Percentiles rank a stretch among this genome's conserved stretches.
phyloP scores from a whole-genome alignment of 768 basidiomycete genomes.

The Tylopilus vinaceipallidus region DNA sequence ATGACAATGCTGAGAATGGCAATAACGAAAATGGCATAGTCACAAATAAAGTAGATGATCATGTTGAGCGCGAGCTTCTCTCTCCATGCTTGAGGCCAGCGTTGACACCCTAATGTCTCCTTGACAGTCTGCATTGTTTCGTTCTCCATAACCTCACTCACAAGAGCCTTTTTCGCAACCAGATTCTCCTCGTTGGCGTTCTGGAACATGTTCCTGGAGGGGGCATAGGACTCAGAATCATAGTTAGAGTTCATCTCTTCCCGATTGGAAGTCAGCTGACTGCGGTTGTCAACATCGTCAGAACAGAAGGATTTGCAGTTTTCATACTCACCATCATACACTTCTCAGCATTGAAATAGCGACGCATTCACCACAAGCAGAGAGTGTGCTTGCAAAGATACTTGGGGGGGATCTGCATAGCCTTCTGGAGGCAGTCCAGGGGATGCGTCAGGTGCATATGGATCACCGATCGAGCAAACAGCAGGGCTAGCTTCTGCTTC shows the following conservation, averaged over 20 bases:
- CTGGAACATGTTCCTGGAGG: slow-evolving; percentile 92
- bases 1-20: slow-evolving; percentile 83
- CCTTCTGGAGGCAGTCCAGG: slow-evolving; percentile 47
- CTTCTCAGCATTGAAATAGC: slow-evolving; percentile 72
- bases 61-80: slow-evolving; percentile 95
- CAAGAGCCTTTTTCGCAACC: slow-evolving; percentile 75
- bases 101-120: slow-evolving; percentile 73
- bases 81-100: slow-evolving; percentile 98
- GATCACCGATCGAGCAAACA: slow-evolving; percentile 57
- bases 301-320: slow-evolving; percentile 70
- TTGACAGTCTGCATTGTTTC: slow-evolving; percentile 87
- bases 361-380: slow-evolving; percentile 84
- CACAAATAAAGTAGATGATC: slow-evolving; percentile 93
- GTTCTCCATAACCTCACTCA: slow-evolving; percentile 82
- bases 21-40: slow-evolving; percentile 88
- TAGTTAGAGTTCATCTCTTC: slow-evolving; percentile 80
- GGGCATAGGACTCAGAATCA: slow-evolving; percentile 91
- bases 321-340: slow-evolving; percentile 76
- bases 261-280: slow-evolving; percentile 70
- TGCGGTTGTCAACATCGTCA: slow-evolving; percentile 79
- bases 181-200: slow-evolving; percentile 68
- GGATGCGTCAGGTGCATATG: slow-evolving; percentile 73
- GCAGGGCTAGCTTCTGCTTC: slow-evolving; percentile 70
- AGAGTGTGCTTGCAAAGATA: slow-evolving; percentile 62
- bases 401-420: slow-evolving; percentile 13